Base-by-base conservation (phyloP, 2,329 filamentous ascomycete genomes). In the Pseudogymnoascus sp. region DNA sequence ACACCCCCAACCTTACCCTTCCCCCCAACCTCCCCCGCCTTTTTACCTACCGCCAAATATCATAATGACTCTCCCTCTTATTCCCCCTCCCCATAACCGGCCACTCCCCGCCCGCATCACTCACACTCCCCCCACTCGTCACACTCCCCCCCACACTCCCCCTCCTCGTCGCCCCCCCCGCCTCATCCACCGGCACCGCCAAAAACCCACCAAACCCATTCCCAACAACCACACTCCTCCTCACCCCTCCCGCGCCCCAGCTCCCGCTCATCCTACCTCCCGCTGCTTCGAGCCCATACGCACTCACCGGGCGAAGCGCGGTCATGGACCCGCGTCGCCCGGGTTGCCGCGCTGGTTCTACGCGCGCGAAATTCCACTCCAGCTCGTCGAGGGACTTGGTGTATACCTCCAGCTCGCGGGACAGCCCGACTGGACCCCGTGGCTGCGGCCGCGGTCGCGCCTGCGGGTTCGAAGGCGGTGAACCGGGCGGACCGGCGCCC, bases 151-250 rank as follows among this genome's bases (percentile, higher is more conserved):
- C 70, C 4, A 61, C 70, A 33, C 67, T 68, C 60, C 67, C 72
- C 42, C 67, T 69, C 4, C 70, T 18, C 42, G 11, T 40, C 18
- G 28, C 74, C 69, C 25, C 70, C 72, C 8, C 65, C 72, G 16
- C 4, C 60, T 80, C 79, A 10, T 82, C 80, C 18, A 75, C 75
- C 0, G 86, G 86, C n/a, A 88, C 80, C 16, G 85, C 84, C 16
- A 88, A 73, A 73, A 85, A 88, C 0, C 85, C 85, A 28, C 85
- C 85, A 65, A 86, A 86, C 1, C 85, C 85, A 70, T 88, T 88
- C 0, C 84, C 84, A 0, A 88, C 84, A n/a, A 88, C 78, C 7
- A 87, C 78, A 67, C 80, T 84, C 73, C 80, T 83, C 33, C 86
- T 75, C 4, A 82, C 80, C 61, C 84, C 82, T 82, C 66, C 28